A percentile compares a stretch with the other conserved stretches of the same genome.
Conservation (phyloP, 495 filamentous ascomycete genomes). For the Penicillium cosmopolitanum region DNA sequence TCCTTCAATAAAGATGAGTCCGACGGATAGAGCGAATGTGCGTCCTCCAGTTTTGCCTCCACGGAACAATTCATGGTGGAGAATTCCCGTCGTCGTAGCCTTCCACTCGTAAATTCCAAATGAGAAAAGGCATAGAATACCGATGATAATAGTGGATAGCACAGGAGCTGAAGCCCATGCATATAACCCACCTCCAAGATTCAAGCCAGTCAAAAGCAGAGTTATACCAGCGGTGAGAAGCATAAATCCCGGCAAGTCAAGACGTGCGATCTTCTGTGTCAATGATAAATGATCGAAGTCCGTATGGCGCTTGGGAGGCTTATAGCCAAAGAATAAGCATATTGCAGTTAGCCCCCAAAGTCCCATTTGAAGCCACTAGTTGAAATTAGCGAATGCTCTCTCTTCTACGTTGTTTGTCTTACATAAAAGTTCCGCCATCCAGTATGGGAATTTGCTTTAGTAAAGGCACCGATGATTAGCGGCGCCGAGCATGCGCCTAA, state of each 20-base stretch:
- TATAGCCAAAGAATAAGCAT: slow-evolving; percentile 17
- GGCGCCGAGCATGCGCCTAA: slow-evolving; percentile 9
- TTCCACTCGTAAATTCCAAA: slow-evolving; percentile 21
- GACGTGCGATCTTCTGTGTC: slow-evolving; percentile 15
- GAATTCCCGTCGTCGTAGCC: slow-evolving; percentile 16
- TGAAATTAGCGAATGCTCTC: neutral
- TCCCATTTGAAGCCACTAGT: slow-evolving; percentile 19
- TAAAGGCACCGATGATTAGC: slow-evolving; percentile 10
- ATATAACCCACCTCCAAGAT: slow-evolving; percentile 14
- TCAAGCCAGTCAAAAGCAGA: slow-evolving; percentile 15
- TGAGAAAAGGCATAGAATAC: slow-evolving; percentile 5
- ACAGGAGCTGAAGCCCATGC: slow-evolving; percentile 10
- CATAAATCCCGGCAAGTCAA: slow-evolving; percentile 12
- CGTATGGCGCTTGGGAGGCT: slow-evolving; percentile 16
- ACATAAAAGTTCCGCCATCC: slow-evolving; percentile 13
- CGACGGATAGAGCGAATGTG: slow-evolving; percentile 16
- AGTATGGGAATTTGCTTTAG: slow-evolving; percentile 12
- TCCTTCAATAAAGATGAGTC: slow-evolving; percentile 19
- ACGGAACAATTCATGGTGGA: slow-evolving; percentile 19
- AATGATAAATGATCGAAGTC: slow-evolving; percentile 15
- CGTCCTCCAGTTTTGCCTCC: slow-evolving; percentile 7
- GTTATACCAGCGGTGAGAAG: slow-evolving; percentile 14
- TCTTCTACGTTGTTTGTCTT: neutral
- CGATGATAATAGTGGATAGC: slow-evolving; percentile 10
- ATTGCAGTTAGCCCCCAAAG: slow-evolving; percentile 19